Percentiles rank a stretch among this genome's conserved stretches.
Conservation (phyloP, 2,329 filamentous ascomycete genomes). For the Akanthomyces uredinophilus region DNA sequence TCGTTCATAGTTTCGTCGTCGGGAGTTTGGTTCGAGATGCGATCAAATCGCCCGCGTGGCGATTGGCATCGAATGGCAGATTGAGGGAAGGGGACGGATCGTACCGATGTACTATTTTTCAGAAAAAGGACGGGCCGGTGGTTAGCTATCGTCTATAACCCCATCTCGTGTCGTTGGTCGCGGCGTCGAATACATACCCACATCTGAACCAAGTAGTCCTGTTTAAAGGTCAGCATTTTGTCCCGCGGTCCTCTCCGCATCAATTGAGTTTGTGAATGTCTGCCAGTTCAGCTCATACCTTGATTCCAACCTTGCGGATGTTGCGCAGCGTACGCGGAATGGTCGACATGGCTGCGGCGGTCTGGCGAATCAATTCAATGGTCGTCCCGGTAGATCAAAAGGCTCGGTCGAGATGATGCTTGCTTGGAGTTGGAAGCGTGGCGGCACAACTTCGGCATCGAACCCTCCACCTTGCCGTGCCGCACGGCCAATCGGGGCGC, state of each 20-base stretch:
- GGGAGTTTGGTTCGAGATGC: background rate
- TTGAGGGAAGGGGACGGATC: slow-evolving; percentile 1
- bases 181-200: slow-evolving; percentile 59
- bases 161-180: slow-evolving; percentile 15
- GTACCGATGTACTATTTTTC: slow-evolving; percentile 51
- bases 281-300: slow-evolving; percentile 48
- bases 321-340: slow-evolving; percentile 81
- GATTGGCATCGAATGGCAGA: background rate
- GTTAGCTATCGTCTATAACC: background rate
- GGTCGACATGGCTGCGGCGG: slow-evolving; percentile 72
- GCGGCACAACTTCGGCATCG: slow-evolving; percentile 28
- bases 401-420: slow-evolving; percentile 14
- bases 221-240: slow-evolving; percentile 18
- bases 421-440: slow-evolving; percentile 21
- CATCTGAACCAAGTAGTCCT: slow-evolving; percentile 92
- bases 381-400: slow-evolving; percentile 11
- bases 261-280: background rate
- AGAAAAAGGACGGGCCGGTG: background rate
- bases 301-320: slow-evolving; percentile 79
- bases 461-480: background rate
- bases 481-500: slow-evolving; percentile 1
- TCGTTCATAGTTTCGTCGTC: background rate
- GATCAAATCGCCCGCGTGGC: background rate
- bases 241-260: background rate
- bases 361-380: slow-evolving; percentile 24